phyloP scores from a whole-genome alignment of 495 filamentous ascomycete species.

The Lentithecium fluviatile region DNA sequence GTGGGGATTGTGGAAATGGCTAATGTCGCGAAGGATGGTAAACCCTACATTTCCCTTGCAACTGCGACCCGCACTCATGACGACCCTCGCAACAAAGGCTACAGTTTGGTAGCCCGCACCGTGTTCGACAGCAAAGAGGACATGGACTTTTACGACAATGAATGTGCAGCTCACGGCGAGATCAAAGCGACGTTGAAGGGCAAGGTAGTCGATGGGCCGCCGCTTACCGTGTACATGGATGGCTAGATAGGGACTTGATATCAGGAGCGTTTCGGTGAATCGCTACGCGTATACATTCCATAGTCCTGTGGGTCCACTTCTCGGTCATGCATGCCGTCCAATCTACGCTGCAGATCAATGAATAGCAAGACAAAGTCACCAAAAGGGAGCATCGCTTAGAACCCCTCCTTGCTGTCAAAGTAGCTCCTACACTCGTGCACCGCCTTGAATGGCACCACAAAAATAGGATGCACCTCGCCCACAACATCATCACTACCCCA shows the following conservation, averaged over 20 bases:
- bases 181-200: conserved; percentile 53
- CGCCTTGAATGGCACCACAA: conserved; percentile 70
- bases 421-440: conserved; percentile 63
- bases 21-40: conserved; percentile 55
- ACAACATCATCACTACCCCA: conserved; percentile 55
- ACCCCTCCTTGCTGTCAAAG: conserved; percentile 58
- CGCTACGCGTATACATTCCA: too few relatives aligned
- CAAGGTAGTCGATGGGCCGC: conserved; percentile 35
- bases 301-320: too few relatives aligned
- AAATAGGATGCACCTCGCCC: conserved; percentile 72
- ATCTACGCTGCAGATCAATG: too few relatives aligned
- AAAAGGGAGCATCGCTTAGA: too few relatives aligned
- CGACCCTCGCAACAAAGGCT: conserved; percentile 63
- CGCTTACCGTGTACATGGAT: conserved; percentile 33
- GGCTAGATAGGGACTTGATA: not conserved
- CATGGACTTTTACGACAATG: conserved; percentile 67
- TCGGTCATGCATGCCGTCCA: too few relatives aligned
- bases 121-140: conserved; percentile 64
- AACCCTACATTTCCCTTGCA: conserved; percentile 62
- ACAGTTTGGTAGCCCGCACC: conserved; percentile 58
- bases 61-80: conserved; percentile 48
- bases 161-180: conserved; percentile 60
- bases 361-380: too few relatives aligned
- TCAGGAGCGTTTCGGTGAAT: too few relatives aligned
- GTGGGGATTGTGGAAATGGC: not conserved